Percentiles rank a stretch among this genome's conserved stretches.
These are phyloP conservation scores for Hydrangea macrophylla DNA, from an alignment of 148 eudicot genomes.

Conservation along the genomic window DNA sequence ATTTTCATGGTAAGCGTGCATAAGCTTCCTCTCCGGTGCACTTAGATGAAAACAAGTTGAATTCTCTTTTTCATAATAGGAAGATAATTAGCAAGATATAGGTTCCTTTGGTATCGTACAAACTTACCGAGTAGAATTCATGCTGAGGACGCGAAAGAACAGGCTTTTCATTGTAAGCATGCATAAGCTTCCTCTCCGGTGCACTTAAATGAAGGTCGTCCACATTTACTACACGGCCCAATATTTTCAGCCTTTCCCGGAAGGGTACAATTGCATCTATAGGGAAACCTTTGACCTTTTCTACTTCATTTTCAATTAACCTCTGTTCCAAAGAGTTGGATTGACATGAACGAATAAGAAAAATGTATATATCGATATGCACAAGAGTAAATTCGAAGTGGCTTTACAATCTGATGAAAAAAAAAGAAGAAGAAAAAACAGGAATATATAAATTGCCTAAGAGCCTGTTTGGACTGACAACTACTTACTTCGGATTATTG, in stretches of 20 bases:
- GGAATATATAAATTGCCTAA: too few species aligned
- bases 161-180: conserved; percentile 93
- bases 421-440: background rate
- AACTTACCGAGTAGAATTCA: conserved; percentile 73
- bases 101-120: background rate
- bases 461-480: too few species aligned
- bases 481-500: too few species aligned
- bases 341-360: background rate
- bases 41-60: background rate
- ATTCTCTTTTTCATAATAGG: background rate
- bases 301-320: conserved; percentile 75
- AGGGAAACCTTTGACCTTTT: conserved; percentile 81
- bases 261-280: conserved; percentile 64
- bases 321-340: conserved; percentile 38
- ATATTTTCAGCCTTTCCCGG: conserved; percentile 86
- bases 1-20: too few species aligned
- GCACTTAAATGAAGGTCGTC: conserved; percentile 76
- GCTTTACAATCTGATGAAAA: background rate
- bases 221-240: conserved; percentile 86
- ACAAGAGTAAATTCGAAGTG: background rate
- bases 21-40: too few species aligned
- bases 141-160: conserved; percentile 99
- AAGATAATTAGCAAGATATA: background rate
- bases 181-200: conserved; percentile 85
- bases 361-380: background rate